Evolutionary conservation across 2,329 filamentous ascomycete species (phyloP).

Genomic region (Didymella segeticola): DNA sequence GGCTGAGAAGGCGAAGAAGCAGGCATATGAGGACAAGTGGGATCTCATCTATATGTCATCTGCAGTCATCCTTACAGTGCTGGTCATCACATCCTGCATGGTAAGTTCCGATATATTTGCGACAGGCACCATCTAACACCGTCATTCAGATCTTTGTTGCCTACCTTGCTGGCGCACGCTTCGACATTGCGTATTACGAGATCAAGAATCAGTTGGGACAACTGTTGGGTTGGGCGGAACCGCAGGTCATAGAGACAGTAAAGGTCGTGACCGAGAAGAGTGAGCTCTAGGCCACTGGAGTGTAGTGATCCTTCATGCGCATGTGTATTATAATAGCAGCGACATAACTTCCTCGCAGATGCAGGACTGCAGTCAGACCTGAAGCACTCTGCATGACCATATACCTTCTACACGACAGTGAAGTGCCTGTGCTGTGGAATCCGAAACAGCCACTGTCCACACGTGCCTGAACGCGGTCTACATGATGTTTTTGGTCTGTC

Average conservation of each 20-base stretch:
- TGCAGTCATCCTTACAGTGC: slow-evolving; percentile 71
- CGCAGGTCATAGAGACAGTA: slow-evolving; percentile 25
- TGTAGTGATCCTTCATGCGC: slow-evolving; percentile 23
- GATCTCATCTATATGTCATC: slow-evolving; percentile 69
- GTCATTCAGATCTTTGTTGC: slow-evolving; percentile 75
- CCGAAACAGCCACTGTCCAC: slow-evolving; percentile 3
- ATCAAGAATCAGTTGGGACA: slow-evolving; percentile 59
- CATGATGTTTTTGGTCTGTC: slow-evolving; percentile 9
- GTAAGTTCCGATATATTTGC: slow-evolving; percentile 60
- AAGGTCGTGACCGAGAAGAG: slow-evolving; percentile 42
- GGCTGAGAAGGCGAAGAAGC: slow-evolving; percentile 61
- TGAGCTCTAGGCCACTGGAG: slow-evolving; percentile 49
- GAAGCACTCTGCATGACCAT: slow-evolving; percentile 27
- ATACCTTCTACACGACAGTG: neutral
- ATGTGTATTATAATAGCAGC: slow-evolving; percentile 43
- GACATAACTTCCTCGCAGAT: slow-evolving; percentile 14
- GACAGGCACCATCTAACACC: slow-evolving; percentile 23
- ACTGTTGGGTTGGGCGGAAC: slow-evolving; percentile 37
- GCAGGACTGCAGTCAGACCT: slow-evolving; percentile 27
- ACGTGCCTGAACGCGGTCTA: slow-evolving; percentile 8
- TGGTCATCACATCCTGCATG: slow-evolving; percentile 78
- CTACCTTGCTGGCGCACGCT: slow-evolving; percentile 80
- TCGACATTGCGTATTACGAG: slow-evolving; percentile 72
- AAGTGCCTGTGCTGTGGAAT: neutral
- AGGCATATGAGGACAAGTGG: slow-evolving; percentile 59